Base-by-base conservation (phyloP, 2,329 filamentous ascomycete genomes). In the Stagonosporopsis cucurbitacearum region DNA sequence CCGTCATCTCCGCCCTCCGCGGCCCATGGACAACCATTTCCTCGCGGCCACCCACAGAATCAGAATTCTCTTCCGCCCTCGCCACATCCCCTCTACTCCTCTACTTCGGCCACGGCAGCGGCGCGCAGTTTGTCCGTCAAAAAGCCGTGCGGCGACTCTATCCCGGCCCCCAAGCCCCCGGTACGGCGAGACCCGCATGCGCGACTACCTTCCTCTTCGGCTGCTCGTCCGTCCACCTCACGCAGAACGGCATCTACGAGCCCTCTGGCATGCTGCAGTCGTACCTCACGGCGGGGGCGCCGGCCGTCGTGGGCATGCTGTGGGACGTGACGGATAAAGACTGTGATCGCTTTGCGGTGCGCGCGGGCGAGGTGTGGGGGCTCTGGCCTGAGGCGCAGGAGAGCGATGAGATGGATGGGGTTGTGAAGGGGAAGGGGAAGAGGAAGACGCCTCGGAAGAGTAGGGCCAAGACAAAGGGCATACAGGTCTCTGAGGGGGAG, bases 311-410 rank as follows among this genome's bases (percentile, higher is more conserved):
- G 2, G 95, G 92, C 41, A 97, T 93, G 15, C 81, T 99, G 33
- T 99, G 95, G 95, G 95, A 99, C 75, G 95, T 99, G 45, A 99
- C 95, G 9, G 95, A 99, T 74, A 91, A 91, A 68, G 95, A 99
- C 74, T 96, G 97, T 73, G 96, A 99, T 78, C 89, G 93, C 17
- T 96, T 96, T 74, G 90, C 93, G 0, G 86, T 88, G 30, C 82
- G 84, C 23, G 81, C 90, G 2, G 90, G 96, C 72, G 90, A 95
- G 71, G 84, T 89, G 66, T 99, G 95, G 95, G 95, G 95, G 0
- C 75, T 99, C 6, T 79, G 74, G 82, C 82, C 54, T 74, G 69
- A 77, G 80, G 80, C 40, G 75, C 61, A 75, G 44, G 64, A 65
- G 19, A 65, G 68, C 2, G 13, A 5, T 7, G 43, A 43, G 3